phyloP scores from a whole-genome alignment of 208 protist genomes.

The Trypanosoma mega region DNA sequence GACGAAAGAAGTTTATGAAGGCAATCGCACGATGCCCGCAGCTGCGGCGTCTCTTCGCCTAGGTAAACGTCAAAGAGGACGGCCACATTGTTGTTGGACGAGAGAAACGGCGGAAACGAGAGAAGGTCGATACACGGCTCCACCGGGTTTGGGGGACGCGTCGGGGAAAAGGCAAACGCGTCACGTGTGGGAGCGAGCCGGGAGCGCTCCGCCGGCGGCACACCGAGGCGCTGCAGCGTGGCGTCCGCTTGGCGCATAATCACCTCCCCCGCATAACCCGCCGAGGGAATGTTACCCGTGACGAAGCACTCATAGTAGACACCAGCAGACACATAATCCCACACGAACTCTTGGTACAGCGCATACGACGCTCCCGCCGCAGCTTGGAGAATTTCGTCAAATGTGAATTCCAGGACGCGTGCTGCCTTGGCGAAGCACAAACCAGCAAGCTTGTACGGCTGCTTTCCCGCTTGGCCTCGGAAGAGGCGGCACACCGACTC shows the following conservation, averaged over 20 bases:
- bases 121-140: conserved; percentile 38
- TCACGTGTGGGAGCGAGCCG: conserved; percentile 54
- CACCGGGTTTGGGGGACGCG: background rate
- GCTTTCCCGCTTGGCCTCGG: conserved; percentile 24
- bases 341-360: conserved; percentile 50
- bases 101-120: conserved; percentile 46
- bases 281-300: conserved; percentile 58
- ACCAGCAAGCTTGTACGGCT: conserved; percentile 45
- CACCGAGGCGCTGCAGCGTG: conserved; percentile 17
- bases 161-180: conserved; percentile 29
- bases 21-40: conserved; percentile 34
- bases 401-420: conserved; percentile 34
- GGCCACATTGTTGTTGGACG: conserved; percentile 43
- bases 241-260: conserved; percentile 36
- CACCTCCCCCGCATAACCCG: conserved; percentile 22
- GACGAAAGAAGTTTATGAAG: conserved; percentile 48
- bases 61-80: conserved; percentile 52
- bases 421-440: conserved; percentile 33
- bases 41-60: conserved; percentile 46
- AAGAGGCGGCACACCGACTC: conserved; percentile 38
- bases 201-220: conserved; percentile 28
- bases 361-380: conserved; percentile 34
- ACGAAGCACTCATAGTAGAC: conserved; percentile 66
- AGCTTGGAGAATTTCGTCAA: conserved; percentile 50
- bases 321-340: conserved; percentile 45